These are phyloP conservation scores for Botrytis tulipae DNA, from an alignment of 2,329 filamentous ascomycete species.

Conservation along the genomic window DNA sequence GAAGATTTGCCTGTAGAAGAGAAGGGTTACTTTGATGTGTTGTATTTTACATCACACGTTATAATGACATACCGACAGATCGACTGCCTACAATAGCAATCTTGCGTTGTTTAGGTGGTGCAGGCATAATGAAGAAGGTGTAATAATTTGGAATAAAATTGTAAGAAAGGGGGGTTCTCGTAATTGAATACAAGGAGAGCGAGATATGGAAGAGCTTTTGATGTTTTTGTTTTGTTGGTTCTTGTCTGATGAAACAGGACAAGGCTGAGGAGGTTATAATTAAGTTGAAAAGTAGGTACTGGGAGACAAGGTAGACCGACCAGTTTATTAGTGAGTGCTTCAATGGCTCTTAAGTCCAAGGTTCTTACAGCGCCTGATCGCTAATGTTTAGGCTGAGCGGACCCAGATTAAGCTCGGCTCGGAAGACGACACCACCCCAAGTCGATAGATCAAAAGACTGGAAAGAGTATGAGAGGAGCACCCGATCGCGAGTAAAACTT, in stretches of 20 bases:
- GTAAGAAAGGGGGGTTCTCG: not conserved
- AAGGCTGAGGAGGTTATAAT: constrained; percentile 2
- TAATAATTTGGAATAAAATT: not conserved
- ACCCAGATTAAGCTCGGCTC: constrained; percentile 13
- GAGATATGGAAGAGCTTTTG: constrained; percentile 1
- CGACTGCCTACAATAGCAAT: constrained; percentile 94
- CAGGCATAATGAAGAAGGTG: constrained; percentile 28
- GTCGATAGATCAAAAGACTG: not conserved
- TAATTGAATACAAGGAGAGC: not conserved
- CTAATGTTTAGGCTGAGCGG: constrained; percentile 17
- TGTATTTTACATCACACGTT: constrained; percentile 22
- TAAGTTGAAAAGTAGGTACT: not conserved
- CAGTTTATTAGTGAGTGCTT: not conserved
- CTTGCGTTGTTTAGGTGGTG: constrained; percentile 76
- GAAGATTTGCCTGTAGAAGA: constrained; percentile 80
- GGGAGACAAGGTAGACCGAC: not conserved
- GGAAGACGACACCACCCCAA: constrained; percentile 3
- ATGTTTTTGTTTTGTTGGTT: constrained; percentile 16
- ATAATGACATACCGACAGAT: constrained; percentile 69
- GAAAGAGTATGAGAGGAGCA: not conserved
- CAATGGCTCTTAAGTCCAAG: not conserved
- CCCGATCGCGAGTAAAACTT: too few relatives aligned
- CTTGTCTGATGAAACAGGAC: not conserved
- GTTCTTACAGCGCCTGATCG: constrained; percentile 4
- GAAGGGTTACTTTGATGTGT: constrained; percentile 5